phyloP scores from a whole-genome alignment of 2,329 filamentous ascomycete genomes.

The Aspergillus terreus region DNA sequence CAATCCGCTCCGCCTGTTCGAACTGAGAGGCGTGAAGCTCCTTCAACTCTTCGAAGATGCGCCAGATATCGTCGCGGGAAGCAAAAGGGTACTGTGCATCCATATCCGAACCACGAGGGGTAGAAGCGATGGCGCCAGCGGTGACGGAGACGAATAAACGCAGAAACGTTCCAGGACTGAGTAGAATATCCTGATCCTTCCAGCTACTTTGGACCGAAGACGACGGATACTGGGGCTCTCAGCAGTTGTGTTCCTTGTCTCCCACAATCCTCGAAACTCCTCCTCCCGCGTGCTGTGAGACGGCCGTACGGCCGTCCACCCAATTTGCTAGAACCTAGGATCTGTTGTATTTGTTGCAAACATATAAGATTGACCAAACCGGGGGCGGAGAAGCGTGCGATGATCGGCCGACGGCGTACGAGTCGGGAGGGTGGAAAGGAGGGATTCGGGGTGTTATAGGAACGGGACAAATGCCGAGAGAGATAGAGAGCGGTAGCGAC shows the following conservation, averaged over 20 bases:
- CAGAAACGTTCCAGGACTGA: not conserved
- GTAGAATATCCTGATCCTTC: not conserved
- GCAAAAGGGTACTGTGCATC: constrained; percentile 63
- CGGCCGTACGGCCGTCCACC: constrained; percentile 36
- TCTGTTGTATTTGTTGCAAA: constrained; percentile 7
- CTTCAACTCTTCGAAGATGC: constrained; percentile 60
- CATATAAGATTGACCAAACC: constrained; percentile 9
- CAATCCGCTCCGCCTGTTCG: constrained; percentile 59
- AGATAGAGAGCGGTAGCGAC: not conserved
- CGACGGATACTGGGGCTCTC: no score
- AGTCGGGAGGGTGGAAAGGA: not conserved
- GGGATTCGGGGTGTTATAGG: not conserved
- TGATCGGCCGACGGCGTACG: not conserved
- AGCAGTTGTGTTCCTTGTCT: not conserved
- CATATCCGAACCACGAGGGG: constrained; percentile 40
- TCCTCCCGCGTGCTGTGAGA: constrained; percentile 31
- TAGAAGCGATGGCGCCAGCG: not conserved
- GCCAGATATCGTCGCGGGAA: constrained; percentile 63
- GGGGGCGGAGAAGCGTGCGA: not conserved
- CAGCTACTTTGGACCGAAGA: not conserved
- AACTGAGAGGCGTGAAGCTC: constrained; percentile 58
- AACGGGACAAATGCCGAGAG: not conserved
- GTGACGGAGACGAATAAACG: not conserved
- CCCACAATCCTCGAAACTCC: constrained; percentile 20
- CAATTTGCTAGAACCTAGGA: constrained; percentile 18